Conservation (phyloP, 805 yeast species). For the Saturnispora kantuleensis region DNA sequence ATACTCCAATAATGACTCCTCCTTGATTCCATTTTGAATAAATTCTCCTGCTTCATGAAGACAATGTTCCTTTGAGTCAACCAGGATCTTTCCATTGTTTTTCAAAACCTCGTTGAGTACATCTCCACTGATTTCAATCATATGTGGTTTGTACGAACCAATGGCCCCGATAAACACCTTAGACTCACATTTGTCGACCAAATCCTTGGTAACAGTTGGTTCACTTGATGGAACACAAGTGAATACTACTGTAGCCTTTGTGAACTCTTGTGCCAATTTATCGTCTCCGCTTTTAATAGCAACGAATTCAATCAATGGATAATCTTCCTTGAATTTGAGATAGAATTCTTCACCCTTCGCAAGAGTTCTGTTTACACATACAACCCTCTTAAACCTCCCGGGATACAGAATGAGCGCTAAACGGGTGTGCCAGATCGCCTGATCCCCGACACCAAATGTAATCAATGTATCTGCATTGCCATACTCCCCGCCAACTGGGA, state of each 20-base stretch:
- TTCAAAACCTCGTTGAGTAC: slow-evolving; percentile 29
- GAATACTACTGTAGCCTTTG: slow-evolving; percentile 38
- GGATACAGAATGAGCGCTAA: slow-evolving; percentile 34
- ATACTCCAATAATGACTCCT: slow-evolving; percentile 36
- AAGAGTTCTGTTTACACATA: slow-evolving; percentile 36
- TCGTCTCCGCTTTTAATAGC: slow-evolving; percentile 15
- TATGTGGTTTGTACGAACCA: slow-evolving; percentile 60
- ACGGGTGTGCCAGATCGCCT: slow-evolving; percentile 55
- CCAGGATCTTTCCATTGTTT: slow-evolving; percentile 36
- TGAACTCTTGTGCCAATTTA: slow-evolving; percentile 21
- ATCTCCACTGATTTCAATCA: slow-evolving; percentile 49
- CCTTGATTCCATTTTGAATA: slow-evolving; percentile 34
- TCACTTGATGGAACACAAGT: slow-evolving; percentile 52
- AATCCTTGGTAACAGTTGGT: slow-evolving; percentile 32
- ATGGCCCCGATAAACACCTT: slow-evolving; percentile 44
- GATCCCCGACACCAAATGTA: slow-evolving; percentile 55
- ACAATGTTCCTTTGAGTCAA: slow-evolving; percentile 50
- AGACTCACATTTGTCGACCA: slow-evolving; percentile 19
- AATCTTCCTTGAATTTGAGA: slow-evolving; percentile 25
- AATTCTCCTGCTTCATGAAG: slow-evolving; percentile 58
- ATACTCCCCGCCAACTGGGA: slow-evolving; percentile 17
- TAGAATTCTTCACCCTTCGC: slow-evolving; percentile 30
- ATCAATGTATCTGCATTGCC: slow-evolving; percentile 19
- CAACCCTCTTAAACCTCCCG: slow-evolving; percentile 29
- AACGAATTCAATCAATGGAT: slow-evolving; percentile 20